These are phyloP conservation scores for Sesbania bispinosa DNA, from an alignment of 306 rosid genomes.

Conservation along the genomic window DNA sequence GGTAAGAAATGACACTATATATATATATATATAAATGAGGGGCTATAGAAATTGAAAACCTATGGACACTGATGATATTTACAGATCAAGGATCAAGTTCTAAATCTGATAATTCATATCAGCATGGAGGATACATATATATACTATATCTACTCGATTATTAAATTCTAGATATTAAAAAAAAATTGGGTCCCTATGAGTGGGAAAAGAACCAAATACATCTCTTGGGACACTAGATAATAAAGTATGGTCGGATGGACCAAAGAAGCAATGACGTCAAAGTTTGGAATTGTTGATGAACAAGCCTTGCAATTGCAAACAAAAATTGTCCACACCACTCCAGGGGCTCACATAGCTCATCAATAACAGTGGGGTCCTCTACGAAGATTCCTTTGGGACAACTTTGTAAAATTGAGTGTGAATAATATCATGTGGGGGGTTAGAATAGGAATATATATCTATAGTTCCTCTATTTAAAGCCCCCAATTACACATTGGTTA, in stretches of 20 bases:
- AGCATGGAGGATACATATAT: too few species aligned
- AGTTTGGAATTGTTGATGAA: neutral
- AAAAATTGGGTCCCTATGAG: neutral
- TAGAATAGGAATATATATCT: neutral
- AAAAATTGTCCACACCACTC: neutral
- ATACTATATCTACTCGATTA: too few species aligned
- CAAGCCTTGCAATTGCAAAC: neutral
- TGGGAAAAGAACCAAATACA: neutral
- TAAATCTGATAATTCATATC: too few species aligned
- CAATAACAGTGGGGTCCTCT: too few species aligned
- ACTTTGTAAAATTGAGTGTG: neutral
- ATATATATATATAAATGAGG: too few species aligned
- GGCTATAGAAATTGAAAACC: too few species aligned
- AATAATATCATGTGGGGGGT: neutral
- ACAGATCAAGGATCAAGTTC: too few species aligned
- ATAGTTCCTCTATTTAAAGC: slow-evolving; percentile 9
- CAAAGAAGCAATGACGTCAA: slow-evolving; percentile 9
- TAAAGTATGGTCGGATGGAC: neutral
- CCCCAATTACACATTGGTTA: neutral
- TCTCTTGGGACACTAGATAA: neutral
- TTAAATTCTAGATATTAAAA: too few species aligned
- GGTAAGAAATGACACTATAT: too few species aligned
- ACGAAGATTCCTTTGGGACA: slow-evolving; percentile 6
- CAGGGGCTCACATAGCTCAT: neutral
- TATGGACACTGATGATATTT: too few species aligned